Base-by-base conservation (phyloP, 2,329 filamentous ascomycete species). In the Phaeosphaeriaceae sp. region DNA sequence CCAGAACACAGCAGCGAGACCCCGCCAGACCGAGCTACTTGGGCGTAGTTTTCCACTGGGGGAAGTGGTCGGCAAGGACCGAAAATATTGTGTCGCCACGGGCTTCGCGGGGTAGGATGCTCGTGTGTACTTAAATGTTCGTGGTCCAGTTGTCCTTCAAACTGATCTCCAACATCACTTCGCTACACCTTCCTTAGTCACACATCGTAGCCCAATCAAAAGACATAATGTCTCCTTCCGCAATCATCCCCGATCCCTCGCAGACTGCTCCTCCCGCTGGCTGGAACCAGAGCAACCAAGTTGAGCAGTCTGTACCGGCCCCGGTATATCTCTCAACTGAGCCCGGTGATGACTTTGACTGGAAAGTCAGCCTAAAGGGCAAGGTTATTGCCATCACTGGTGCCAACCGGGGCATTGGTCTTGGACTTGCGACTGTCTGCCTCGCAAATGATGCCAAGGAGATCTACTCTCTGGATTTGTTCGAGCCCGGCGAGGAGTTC, bases 381-480 rank as follows among this genome's bases (percentile, higher is more conserved):
- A 82, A 82, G 60, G 66, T 81, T 65, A 58, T 73, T 48, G 69
- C 70, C 27, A 70, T 75, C 25, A 75, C 71, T n/a, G 68, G 67
- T 47, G 65, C 66, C 20, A 68, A 70, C 48, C 62, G 65, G 15
- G 78, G 79, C 21, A 81, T 80, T 54, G 81, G 81, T 19, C 76
- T 83, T 1, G 81, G 81, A 65, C 82, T 66, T 72, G 81, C 63
- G 72, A 83, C 69, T 72, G 76, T 76, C 54, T 83, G 81, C 62
- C 79, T 84, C 11, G 69, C 68, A 25, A 84, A 84, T 57, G 80
- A 78, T 21, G 82, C 81, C 5, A 67, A 72, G n/a, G 75, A 75
- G 33, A 74, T 84, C 45, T 83, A 81, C 68, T 83, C 81, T 3
- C 79, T 85, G 46, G 81, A 83, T 58, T 78, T 85, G 44, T 78